Evolutionary conservation across 352 stramenopile genomes (phyloP).

Genomic region (Globisporangium barbulae): DNA sequence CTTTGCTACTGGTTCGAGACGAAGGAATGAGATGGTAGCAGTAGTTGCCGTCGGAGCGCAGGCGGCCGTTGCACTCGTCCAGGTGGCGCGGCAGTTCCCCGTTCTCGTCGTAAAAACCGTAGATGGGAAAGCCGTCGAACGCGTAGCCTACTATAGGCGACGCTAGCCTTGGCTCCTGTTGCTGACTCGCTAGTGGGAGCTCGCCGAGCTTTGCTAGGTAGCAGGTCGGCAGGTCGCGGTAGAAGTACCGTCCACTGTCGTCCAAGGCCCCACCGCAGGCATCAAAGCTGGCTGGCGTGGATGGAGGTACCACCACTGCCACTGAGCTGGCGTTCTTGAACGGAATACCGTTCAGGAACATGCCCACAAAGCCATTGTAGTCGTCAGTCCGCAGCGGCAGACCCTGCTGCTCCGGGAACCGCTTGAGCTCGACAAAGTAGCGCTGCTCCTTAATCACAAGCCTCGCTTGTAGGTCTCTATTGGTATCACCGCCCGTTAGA

Average conservation of each 20-base stretch:
- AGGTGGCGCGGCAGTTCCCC: constrained; percentile 33
- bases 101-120: constrained; percentile 45
- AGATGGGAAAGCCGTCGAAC: constrained; percentile 61
- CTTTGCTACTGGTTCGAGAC: not conserved
- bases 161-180: not conserved
- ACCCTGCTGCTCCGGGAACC: constrained; percentile 38
- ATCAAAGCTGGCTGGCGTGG: constrained; percentile 3
- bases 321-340: constrained; percentile 31
- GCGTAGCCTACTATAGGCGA: constrained; percentile 52
- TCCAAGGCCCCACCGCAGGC: constrained; percentile 52
- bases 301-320: not conserved
- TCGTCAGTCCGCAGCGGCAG: constrained; percentile 23
- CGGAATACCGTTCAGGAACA: constrained; percentile 64
- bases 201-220: constrained; percentile 25
- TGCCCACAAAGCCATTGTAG: constrained; percentile 30
- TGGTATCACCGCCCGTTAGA: not conserved
- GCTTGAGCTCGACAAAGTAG: constrained; percentile 60
- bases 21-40: constrained; percentile 44
- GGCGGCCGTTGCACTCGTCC: constrained; percentile 56
- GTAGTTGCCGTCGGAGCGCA: constrained; percentile 43
- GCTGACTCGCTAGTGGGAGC: not conserved
- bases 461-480: not conserved
- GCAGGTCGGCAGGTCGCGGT: constrained; percentile 37
- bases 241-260: constrained; percentile 42
- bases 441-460: constrained; percentile 25